These are phyloP conservation scores for Sporisorium scitamineum DNA, from an alignment of 1,284 basidiomycete genomes.

Conservation along the genomic window DNA sequence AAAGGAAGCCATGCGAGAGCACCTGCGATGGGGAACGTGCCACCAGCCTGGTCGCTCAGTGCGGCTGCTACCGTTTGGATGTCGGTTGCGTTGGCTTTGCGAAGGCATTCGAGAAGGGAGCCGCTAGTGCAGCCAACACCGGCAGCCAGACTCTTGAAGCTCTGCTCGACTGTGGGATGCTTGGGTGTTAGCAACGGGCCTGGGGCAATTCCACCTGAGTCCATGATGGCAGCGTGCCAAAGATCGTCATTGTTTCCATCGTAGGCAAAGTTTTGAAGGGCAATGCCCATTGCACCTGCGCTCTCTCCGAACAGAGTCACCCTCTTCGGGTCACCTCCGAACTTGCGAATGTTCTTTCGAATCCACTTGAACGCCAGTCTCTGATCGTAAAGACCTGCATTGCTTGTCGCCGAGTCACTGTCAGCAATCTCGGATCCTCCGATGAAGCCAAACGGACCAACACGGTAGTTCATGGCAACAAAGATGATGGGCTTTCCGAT, in stretches of 20 bases:
- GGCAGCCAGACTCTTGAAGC: slow-evolving; percentile 22
- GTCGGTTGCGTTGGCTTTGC: slow-evolving; percentile 24
- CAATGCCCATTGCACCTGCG: slow-evolving; percentile 49
- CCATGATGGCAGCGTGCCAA: slow-evolving; percentile 53
- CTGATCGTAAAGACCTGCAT: slow-evolving; percentile 57
- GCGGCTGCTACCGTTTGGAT: slow-evolving; percentile 18
- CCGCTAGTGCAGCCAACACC: slow-evolving; percentile 30
- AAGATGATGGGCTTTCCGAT: slow-evolving; percentile 52
- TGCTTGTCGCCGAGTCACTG: slow-evolving; percentile 29
- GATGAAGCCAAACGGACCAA: slow-evolving; percentile 53
- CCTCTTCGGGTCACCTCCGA: slow-evolving; percentile 48
- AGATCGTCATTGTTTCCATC: slow-evolving; percentile 39
- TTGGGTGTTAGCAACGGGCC: slow-evolving; percentile 33
- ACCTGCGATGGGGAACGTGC: slow-evolving; percentile 25
- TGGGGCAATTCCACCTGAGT: slow-evolving; percentile 41
- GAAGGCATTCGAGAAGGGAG: slow-evolving; percentile 29
- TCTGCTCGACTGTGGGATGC: slow-evolving; percentile 34
- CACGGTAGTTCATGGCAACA: slow-evolving; percentile 51
- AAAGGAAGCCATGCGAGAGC: slow-evolving; percentile 36
- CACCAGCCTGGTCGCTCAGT: slow-evolving; percentile 16
- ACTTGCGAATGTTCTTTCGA: slow-evolving; percentile 46
- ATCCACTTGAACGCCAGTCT: slow-evolving; percentile 51
- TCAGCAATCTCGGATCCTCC: slow-evolving; percentile 29
- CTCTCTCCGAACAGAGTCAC: slow-evolving; percentile 51
- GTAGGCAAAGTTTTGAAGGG: slow-evolving; percentile 42